These are phyloP conservation scores for Diplodia scrobiculata DNA, from an alignment of 2,329 filamentous ascomycete species.

Conservation along the genomic window DNA sequence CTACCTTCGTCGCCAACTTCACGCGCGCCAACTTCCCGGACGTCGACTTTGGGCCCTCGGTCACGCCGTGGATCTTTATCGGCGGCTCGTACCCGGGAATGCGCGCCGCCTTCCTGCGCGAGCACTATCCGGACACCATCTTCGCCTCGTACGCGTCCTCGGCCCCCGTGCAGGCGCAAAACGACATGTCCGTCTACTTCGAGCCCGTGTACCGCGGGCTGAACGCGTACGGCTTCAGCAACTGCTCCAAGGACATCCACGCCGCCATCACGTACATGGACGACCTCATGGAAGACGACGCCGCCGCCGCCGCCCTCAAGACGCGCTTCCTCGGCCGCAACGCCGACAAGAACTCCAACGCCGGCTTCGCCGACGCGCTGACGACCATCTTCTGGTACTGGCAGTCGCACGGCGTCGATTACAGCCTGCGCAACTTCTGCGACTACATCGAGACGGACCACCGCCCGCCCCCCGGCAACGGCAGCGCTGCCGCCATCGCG, in stretches of 20 bases:
- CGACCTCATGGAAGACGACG: constrained; percentile 42
- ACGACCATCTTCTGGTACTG: constrained; percentile 47
- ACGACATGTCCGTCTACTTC: constrained; percentile 57
- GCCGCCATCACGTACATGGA: constrained; percentile 56
- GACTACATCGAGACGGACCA: constrained; percentile 51
- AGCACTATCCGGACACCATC: constrained; percentile 45
- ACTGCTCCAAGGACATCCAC: constrained; percentile 55
- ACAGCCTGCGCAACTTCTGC: constrained; percentile 50
- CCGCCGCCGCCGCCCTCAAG: constrained; percentile 44
- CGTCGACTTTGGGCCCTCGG: constrained; percentile 40
- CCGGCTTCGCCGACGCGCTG: constrained; percentile 52
- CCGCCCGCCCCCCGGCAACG: constrained; percentile 36
- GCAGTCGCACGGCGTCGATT: constrained; percentile 50
- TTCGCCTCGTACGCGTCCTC: constrained; percentile 44
- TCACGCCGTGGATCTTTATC: constrained; percentile 46
- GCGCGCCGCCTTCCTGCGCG: constrained; percentile 45
- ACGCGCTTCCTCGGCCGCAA: constrained; percentile 53
- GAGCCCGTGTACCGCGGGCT: constrained; percentile 55
- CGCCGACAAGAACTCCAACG: constrained; percentile 51
- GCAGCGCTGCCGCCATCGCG: constrained; percentile 9
- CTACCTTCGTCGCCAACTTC: constrained; percentile 47
- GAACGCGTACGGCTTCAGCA: constrained; percentile 46
- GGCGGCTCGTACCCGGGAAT: constrained; percentile 45
- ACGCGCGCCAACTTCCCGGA: constrained; percentile 40
- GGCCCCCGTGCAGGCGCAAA: constrained; percentile 49